phyloP scores from a whole-genome alignment of 148 eudicot species.

The Rhododendron williamsianum region DNA sequence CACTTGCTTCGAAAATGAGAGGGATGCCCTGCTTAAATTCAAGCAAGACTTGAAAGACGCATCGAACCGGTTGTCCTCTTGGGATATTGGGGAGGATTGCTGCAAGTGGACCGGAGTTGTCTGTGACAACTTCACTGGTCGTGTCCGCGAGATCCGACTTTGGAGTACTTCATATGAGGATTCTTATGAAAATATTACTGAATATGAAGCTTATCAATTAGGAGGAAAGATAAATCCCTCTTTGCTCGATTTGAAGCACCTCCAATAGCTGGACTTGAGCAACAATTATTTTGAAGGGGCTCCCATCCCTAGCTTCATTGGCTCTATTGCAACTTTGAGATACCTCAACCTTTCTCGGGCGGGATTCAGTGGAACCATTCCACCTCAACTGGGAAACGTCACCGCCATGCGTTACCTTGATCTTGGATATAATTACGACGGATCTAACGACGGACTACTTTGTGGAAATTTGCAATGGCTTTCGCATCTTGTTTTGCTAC shows the following conservation, averaged over 20 bases:
- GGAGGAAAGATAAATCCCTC: no score
- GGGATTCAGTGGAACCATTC: not conserved
- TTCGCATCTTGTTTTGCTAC: not conserved
- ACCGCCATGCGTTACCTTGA: not conserved
- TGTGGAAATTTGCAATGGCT: not conserved
- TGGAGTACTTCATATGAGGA: not conserved
- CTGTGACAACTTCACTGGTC: not conserved
- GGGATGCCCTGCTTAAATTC: not conserved
- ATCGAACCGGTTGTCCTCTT: not conserved
- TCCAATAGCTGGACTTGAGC: no score
- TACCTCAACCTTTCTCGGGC: slow-evolving; percentile 5
- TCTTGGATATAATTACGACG: not conserved
- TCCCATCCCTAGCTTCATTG: no score
- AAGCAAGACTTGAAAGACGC: not conserved
- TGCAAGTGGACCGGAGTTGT: not conserved
- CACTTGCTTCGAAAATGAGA: not conserved
- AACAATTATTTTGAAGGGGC: no score
- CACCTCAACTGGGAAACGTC: slow-evolving; percentile 14
- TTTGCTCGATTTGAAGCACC: no score
- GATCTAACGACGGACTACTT: not conserved
- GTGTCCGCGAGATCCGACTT: not conserved
- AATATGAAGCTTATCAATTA: accelerated
- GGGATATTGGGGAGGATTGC: not conserved
- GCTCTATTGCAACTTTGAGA: not conserved
- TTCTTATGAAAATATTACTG: no score